phyloP scores from a whole-genome alignment of 106 monocot species.

The Dioscorea dumetorum region DNA sequence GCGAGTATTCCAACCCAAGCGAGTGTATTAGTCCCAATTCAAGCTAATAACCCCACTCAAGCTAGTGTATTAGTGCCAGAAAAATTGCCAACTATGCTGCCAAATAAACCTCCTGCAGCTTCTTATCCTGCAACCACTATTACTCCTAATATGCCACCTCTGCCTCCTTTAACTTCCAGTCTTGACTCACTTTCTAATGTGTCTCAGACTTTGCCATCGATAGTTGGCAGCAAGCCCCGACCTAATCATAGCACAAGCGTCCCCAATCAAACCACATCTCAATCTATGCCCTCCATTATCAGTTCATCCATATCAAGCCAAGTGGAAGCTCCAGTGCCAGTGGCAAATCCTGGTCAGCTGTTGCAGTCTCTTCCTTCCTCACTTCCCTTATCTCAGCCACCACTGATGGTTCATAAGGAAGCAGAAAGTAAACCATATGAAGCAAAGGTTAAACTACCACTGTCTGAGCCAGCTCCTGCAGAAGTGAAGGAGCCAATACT shows the following conservation, averaged over 20 bases:
- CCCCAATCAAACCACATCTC: slow-evolving; percentile 19
- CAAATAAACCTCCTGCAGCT: slow-evolving; percentile 15
- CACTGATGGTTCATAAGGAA: slow-evolving; percentile 19
- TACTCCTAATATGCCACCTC: slow-evolving; percentile 18
- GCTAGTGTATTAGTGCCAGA: slow-evolving; percentile 21
- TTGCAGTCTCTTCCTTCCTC: slow-evolving; percentile 19
- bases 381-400: slow-evolving; percentile 19
- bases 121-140: slow-evolving; percentile 17
- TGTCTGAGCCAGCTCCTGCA: slow-evolving; percentile 17
- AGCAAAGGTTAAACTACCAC: slow-evolving; percentile 15
- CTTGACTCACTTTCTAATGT: slow-evolving; percentile 11
- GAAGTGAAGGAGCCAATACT: slow-evolving; percentile 32
- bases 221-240: slow-evolving; percentile 26
- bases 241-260: slow-evolving; percentile 20
- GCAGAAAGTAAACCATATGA: slow-evolving; percentile 20
- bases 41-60: too few species aligned
- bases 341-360: slow-evolving; percentile 44
- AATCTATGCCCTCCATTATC: slow-evolving; percentile 17
- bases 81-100: slow-evolving; percentile 4
- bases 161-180: slow-evolving; percentile 18
- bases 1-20: too few species aligned
- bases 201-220: slow-evolving; percentile 13
- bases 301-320: slow-evolving; percentile 31
- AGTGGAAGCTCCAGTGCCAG: slow-evolving; percentile 26
- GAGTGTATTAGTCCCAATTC: too few species aligned